Conservation (phyloP, 768 basidiomycete genomes). For the Saitozyma podzolica region DNA sequence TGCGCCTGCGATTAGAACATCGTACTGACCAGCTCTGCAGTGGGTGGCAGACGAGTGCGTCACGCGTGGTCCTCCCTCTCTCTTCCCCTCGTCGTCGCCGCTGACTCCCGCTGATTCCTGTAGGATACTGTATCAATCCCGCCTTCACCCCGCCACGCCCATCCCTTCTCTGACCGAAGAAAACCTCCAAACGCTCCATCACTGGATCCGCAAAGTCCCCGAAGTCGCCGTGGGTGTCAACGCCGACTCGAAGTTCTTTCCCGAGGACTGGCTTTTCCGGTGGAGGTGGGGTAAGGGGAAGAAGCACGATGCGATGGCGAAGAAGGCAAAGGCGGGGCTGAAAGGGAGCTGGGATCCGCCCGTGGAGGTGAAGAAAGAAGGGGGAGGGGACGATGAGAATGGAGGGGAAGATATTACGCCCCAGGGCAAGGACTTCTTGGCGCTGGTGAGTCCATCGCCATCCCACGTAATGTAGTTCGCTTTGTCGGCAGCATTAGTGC, state of each 20-base stretch:
- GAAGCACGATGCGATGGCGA: conserved; percentile 31
- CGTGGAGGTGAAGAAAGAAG: conserved; percentile 1
- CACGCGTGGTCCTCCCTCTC: neutral
- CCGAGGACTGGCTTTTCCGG: conserved; percentile 55
- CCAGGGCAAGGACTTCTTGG: conserved; percentile 31
- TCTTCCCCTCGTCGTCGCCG: neutral
- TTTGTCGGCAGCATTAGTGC: neutral
- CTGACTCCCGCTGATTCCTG: conserved; percentile 57
- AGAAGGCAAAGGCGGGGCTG: conserved; percentile 22
- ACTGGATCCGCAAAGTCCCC: conserved; percentile 62
- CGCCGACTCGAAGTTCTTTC: conserved; percentile 69
- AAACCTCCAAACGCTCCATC: conserved; percentile 60
- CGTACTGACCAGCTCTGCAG: conserved; percentile 10
- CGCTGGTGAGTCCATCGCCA: conserved; percentile 24
- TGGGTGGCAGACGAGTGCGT: conserved; percentile 68
- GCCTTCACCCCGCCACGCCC: conserved; percentile 70
- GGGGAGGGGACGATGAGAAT: conserved; percentile 19
- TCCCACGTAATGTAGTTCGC: neutral
- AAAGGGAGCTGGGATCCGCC: neutral
- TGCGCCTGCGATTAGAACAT: neutral
- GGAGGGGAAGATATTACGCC: conserved; percentile 29
- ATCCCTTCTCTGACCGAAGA: conserved; percentile 60
- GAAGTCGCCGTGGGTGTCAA: conserved; percentile 65
- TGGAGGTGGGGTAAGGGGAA: conserved; percentile 51
- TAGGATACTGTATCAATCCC: conserved; percentile 67